Percentiles rank a stretch among this genome's conserved stretches.
Conservation (phyloP, 2,329 filamentous ascomycete species). For the Aspergillus persii region DNA sequence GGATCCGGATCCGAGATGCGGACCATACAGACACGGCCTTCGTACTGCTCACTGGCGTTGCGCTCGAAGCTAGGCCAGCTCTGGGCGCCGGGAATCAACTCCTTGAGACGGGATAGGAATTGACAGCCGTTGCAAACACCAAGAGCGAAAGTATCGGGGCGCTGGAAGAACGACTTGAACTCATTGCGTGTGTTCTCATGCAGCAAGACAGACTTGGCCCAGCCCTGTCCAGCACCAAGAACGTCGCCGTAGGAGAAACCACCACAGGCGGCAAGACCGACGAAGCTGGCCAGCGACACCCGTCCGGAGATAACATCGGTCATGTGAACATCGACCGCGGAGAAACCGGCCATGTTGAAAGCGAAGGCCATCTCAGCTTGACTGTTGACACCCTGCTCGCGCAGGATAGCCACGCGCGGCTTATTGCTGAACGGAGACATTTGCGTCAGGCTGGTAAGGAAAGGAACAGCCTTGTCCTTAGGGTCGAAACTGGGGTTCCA, state of each 20-base stretch:
- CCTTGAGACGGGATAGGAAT: slow-evolving; percentile 80
- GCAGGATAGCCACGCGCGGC: slow-evolving; percentile 83
- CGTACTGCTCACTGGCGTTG: slow-evolving; percentile 85
- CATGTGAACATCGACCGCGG: slow-evolving; percentile 94
- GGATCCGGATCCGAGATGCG: slow-evolving; percentile 65
- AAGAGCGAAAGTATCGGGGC: slow-evolving; percentile 84
- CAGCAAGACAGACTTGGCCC: slow-evolving; percentile 89
- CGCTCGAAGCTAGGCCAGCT: slow-evolving; percentile 84
- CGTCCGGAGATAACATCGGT: slow-evolving; percentile 79
- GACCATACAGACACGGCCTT: slow-evolving; percentile 83
- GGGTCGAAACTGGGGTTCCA: slow-evolving; percentile 82
- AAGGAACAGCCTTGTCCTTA: slow-evolving; percentile 70
- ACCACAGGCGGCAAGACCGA: slow-evolving; percentile 88
- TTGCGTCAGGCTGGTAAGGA: slow-evolving; percentile 61
- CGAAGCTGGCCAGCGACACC: slow-evolving; percentile 76
- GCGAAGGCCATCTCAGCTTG: slow-evolving; percentile 98
- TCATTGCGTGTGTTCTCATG: slow-evolving; percentile 72
- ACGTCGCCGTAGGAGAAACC: slow-evolving; percentile 95
- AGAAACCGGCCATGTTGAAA: slow-evolving; percentile 87
- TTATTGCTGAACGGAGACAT: slow-evolving; percentile 57
- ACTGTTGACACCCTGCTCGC: slow-evolving; percentile 94
- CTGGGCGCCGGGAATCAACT: slow-evolving; percentile 77
- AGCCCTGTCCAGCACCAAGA: slow-evolving; percentile 91
- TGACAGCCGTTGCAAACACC: slow-evolving; percentile 98
- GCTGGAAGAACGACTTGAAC: slow-evolving; percentile 81